Evolutionary conservation across 2,329 filamentous ascomycete genomes (phyloP), one percentile per base, ranked within the genome.

Genomic region (Beauveria bassiana): DNA sequence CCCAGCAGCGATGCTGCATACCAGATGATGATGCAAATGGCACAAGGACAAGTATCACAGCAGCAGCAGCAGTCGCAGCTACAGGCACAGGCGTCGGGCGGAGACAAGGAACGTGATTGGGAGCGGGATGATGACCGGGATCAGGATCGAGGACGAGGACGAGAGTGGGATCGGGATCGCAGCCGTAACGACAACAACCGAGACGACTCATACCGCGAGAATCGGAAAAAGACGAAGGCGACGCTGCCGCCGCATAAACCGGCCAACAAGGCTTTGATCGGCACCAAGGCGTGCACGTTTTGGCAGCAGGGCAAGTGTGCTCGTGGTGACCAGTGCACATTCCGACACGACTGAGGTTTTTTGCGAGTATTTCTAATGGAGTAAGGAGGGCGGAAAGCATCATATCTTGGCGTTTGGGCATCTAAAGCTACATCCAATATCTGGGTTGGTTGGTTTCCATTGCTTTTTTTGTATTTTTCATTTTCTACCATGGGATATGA

Each of bases 311-410:
- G 88, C 16, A 86, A 86, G 69, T 91, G 88, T 73, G 84, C 83
- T 7, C 87, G 90, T 70, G 88, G 88, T 24, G 86, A 88, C 42
- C 85, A 86, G 68, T 91, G 88, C 75, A 90, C 88, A 2, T 91
- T 88, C 72, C 81, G 87, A 61, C 88, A 91, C 69, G 86, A 89
- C 55, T 76, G 61, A 61, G 24, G 4, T 6, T 20, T 57, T 6
- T 12, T 16, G 10, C 10, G 20, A 2, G 28, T 9, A 8, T n/a
- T 6, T 61, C n/a, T 52, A 31, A 24, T 22, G 43, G 49, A 52
- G 28, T 3, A 54, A 12, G 46, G 38, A 26, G 40, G 24, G n/a
- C 22, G 22, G 42, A 42, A 28, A 59, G 18, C 58, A 54, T 53
- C 14, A 53, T 53, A 46, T 42, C 58, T 24, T 42, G 59, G 59